A percentile compares a stretch with the other conserved stretches of the same genome.
phyloP scores from a whole-genome alignment of 495 filamentous ascomycete genomes.

The Physcia stellaris region DNA sequence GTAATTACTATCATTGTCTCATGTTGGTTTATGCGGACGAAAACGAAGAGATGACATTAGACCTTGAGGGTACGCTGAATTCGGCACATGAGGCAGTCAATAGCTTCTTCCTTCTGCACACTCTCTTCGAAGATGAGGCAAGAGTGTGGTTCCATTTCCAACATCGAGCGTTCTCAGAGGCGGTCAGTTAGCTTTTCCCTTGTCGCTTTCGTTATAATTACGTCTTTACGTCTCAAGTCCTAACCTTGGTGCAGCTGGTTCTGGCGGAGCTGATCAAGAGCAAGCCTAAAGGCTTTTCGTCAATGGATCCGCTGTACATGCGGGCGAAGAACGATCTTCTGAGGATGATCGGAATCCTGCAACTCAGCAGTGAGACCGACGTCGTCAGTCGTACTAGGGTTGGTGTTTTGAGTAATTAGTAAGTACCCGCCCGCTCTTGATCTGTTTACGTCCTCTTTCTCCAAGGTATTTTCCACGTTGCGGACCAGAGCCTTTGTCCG shows the following conservation, averaged over 20 bases:
- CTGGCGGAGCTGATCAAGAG: slow-evolving; percentile 16
- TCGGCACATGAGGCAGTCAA: slow-evolving; percentile 50
- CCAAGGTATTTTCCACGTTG: too few species aligned
- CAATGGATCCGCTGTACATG: slow-evolving; percentile 38
- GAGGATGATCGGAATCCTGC: slow-evolving; percentile 47
- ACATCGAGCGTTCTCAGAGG: slow-evolving; percentile 58
- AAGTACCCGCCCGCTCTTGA: too few species aligned
- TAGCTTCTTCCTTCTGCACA: slow-evolving; percentile 52
- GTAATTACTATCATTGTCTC: slow-evolving; percentile 61
- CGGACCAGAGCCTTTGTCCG: too few species aligned
- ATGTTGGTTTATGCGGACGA: slow-evolving; percentile 54
- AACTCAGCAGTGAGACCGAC: slow-evolving; percentile 36
- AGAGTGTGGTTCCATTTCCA: slow-evolving; percentile 69
- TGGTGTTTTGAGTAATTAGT: slow-evolving; percentile 41
- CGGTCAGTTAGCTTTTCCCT: slow-evolving; percentile 28
- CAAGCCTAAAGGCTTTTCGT: slow-evolving; percentile 18
- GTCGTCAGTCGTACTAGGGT: slow-evolving; percentile 42
- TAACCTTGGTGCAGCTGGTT: slow-evolving; percentile 16
- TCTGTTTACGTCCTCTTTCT: too few species aligned
- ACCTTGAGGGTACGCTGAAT: slow-evolving; percentile 50
- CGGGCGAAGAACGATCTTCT: slow-evolving; percentile 42
- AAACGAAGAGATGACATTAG: slow-evolving; percentile 44
- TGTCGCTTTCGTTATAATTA: slow-evolving; percentile 6
- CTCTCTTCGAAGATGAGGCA: slow-evolving; percentile 47
- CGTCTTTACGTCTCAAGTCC: neutral